phyloP scores from a whole-genome alignment of 202 grass and related monocot genomes.

The Setaria viridis region DNA sequence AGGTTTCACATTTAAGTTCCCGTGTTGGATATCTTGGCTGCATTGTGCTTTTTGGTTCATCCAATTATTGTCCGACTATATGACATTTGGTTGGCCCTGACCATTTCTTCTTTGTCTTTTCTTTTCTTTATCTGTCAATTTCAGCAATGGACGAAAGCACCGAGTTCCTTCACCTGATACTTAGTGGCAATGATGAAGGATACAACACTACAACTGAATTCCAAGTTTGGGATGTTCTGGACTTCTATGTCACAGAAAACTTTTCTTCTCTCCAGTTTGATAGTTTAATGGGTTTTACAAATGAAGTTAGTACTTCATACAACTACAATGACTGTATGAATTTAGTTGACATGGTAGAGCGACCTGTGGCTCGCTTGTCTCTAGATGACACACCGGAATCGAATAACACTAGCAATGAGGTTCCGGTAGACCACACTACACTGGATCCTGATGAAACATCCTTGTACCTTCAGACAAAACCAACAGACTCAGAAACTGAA shows the following conservation, averaged over 20 bases:
- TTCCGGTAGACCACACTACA: constrained; percentile 39
- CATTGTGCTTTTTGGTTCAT: constrained; percentile 19
- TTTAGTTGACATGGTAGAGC: constrained; percentile 74
- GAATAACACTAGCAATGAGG: constrained; percentile 41
- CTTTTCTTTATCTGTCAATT: constrained; percentile 36
- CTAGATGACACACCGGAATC: constrained; percentile 59
- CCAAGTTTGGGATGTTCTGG: constrained; percentile 80
- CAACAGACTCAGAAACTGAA: constrained; percentile 61
- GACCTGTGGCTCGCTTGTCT: constrained; percentile 58
- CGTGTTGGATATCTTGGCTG: constrained; percentile 25
- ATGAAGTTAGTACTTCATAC: constrained; percentile 62
- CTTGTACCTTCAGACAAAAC: constrained; percentile 72
- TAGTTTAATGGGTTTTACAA: constrained; percentile 75
- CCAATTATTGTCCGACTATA: constrained; percentile 7
- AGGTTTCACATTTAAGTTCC: constrained; percentile 22
- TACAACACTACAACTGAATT: constrained; percentile 66
- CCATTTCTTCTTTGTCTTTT: constrained; percentile 9
- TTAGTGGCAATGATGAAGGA: constrained; percentile 70
- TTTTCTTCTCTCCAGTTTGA: constrained; percentile 84
- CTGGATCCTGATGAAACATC: constrained; percentile 68
- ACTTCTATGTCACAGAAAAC: constrained; percentile 81
- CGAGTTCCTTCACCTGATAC: constrained; percentile 72
- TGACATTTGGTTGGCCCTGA: constrained; percentile 26
- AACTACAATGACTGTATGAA: constrained; percentile 63
- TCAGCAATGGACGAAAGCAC: constrained; percentile 65